phyloP scores from a whole-genome alignment of 441 rosid genomes.

The Metrosideros polymorpha region DNA sequence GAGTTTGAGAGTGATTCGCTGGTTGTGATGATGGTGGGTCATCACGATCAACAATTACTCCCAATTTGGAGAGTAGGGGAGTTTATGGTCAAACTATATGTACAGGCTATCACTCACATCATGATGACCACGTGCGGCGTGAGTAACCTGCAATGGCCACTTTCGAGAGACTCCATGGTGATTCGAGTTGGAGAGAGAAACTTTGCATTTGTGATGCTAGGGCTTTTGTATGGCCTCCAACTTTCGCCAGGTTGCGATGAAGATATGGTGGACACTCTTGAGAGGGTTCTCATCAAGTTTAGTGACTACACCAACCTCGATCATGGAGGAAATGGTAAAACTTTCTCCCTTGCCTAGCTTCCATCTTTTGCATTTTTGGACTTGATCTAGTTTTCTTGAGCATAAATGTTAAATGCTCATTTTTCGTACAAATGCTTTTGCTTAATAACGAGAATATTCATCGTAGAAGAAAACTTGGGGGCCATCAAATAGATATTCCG shows the following conservation, averaged over 20 bases:
- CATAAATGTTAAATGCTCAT: not conserved
- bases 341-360: not conserved
- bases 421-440: not conserved
- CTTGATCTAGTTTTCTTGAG: not conserved
- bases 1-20: not conserved
- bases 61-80: not conserved
- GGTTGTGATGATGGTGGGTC: not conserved
- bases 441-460: not conserved
- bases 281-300: not conserved
- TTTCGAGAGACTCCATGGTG: conserved; percentile 1
- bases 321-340: not conserved
- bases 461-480: not conserved
- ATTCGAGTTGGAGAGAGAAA: not conserved
- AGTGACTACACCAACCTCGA: not conserved
- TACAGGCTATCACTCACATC: not conserved
- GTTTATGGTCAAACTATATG: not conserved
- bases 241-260: not conserved
- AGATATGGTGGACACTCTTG: not conserved
- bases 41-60: not conserved
- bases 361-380: not conserved
- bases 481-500: not conserved
- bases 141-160: conserved; percentile 3
- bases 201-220: conserved; percentile 2
- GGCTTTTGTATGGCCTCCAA: conserved; percentile 5
- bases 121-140: not conserved